Evolutionary conservation across 805 yeast genomes (phyloP).

Genomic region (baker's yeast (Saccharomyces cerevisiae)): DNA sequence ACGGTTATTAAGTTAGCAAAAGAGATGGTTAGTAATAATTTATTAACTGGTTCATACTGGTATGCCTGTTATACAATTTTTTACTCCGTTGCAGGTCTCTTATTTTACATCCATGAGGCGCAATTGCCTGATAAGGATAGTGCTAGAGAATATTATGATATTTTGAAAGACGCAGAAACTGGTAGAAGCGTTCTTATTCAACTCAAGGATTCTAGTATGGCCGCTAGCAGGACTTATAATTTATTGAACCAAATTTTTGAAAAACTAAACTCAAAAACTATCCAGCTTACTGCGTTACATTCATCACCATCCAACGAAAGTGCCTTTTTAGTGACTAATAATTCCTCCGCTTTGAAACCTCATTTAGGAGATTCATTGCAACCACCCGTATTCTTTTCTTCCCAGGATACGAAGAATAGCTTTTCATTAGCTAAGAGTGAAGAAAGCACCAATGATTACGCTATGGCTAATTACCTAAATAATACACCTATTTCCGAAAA

Average conservation of each 20-base stretch:
- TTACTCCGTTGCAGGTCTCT: conserved; percentile 80
- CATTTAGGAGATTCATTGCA: neutral
- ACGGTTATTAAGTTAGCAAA: conserved; percentile 72
- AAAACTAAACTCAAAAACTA: conserved; percentile 66
- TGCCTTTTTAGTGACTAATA: neutral
- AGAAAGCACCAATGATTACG: neutral
- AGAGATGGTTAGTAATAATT: conserved; percentile 63
- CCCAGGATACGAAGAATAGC: neutral
- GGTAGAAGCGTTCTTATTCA: conserved; percentile 69
- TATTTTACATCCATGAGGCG: conserved; percentile 65
- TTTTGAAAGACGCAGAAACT: conserved; percentile 67
- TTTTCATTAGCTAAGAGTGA: neutral
- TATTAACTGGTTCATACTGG: conserved; percentile 86
- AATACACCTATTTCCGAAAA: neutral
- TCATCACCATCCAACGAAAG: conserved; percentile 3
- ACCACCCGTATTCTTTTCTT: neutral
- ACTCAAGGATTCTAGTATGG: conserved; percentile 64
- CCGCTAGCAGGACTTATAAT: conserved; percentile 74
- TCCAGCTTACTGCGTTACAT: conserved; percentile 32
- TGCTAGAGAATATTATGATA: conserved; percentile 43
- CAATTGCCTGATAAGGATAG: conserved; percentile 37
- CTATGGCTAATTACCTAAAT: neutral
- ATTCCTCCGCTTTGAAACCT: neutral
- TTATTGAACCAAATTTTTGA: conserved; percentile 74
- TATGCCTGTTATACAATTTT: conserved; percentile 90